phyloP scores from a whole-genome alignment of 169 alveolate species.

The Perkinsus marinus region DNA sequence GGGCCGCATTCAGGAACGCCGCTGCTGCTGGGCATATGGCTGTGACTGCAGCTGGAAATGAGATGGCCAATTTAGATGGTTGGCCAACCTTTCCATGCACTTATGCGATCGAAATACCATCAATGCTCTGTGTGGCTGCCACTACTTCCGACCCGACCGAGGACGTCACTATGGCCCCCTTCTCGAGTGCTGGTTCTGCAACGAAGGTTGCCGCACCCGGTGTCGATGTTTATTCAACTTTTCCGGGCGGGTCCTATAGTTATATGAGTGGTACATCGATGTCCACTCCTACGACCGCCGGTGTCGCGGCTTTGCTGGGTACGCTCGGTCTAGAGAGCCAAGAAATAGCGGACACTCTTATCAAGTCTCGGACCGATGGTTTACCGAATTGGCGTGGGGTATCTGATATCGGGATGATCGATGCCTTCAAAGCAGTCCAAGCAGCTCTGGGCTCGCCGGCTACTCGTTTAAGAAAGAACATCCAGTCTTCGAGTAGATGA shows the following conservation, averaged over 20 bases:
- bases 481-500: too few species aligned
- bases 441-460: too few species aligned
- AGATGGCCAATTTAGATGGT: slow-evolving; percentile 3
- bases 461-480: too few species aligned
- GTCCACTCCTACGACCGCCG: slow-evolving; percentile 26
- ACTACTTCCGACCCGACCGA: neutral
- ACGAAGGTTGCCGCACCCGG: slow-evolving; percentile 31
- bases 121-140: slow-evolving; percentile 20
- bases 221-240: slow-evolving; percentile 19
- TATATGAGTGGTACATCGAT: slow-evolving; percentile 13
- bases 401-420: too few species aligned
- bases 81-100: slow-evolving; percentile 20
- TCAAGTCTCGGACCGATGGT: too few species aligned
- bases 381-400: too few species aligned
- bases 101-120: slow-evolving; percentile 8
- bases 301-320: neutral
- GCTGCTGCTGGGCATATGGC: slow-evolving; percentile 13
- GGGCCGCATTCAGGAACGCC: slow-evolving; percentile 21
- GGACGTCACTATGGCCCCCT: slow-evolving; percentile 1
- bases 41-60: slow-evolving; percentile 25
- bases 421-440: too few species aligned
- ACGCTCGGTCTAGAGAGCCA: neutral
- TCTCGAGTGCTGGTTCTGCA: slow-evolving; percentile 15
- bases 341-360: too few species aligned
- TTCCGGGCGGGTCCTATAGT: slow-evolving; percentile 10